Base-by-base conservation (phyloP, 225 moss, liverwort and hornwort genomes). In the Pleurozium schreberi region DNA sequence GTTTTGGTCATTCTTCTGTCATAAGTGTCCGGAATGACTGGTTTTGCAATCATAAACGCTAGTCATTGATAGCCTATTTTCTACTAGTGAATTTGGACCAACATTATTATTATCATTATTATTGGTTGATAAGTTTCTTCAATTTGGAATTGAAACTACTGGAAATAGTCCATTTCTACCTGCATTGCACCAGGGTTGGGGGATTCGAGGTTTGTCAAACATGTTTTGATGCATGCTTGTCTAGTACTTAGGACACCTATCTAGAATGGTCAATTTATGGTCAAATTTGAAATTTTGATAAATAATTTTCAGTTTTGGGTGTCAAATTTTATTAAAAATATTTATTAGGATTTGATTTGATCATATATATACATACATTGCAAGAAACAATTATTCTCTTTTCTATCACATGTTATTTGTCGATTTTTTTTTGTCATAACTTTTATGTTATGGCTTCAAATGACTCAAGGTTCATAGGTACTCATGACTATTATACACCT, bases 341-440 rank as follows among this genome's bases (percentile, higher is more conserved):
- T 20, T 53, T 1, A 0, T 22, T 76, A 23, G 23, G 4, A 1
- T 21, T 21, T 50, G 21, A 75, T 50, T 1, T 0, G 1, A 21
- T 14, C 0, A 0, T 20, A 8, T 34, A 1, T 3, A 34, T 34
- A 8, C 18, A 75, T 33, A 13, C 5, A 21, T 13, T 50, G 14
- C 8, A 75, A 50, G 4, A 18, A 50, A 75, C 1, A 47, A 33
- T 33, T 33, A 5, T 21, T 13, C 2, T 34, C 0, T 33, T 20
- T 75, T 75, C 0, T 21, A 1, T 19, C 5, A 33, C 3, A 18
- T 2, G 1, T 50, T 50, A 1, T 20, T 33, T 20, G 8, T 0
- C 12, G 5, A 21, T 50, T 34, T 21, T 33, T 12, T 21, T 8
- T 12, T 1, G 21, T 34, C 8, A 50, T 50, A 50, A 33, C 0